Evolutionary conservation across 139 green algal species (phyloP), one percentile per base, ranked within the genome.

Genomic region (Tetradesmus obliquus): DNA sequence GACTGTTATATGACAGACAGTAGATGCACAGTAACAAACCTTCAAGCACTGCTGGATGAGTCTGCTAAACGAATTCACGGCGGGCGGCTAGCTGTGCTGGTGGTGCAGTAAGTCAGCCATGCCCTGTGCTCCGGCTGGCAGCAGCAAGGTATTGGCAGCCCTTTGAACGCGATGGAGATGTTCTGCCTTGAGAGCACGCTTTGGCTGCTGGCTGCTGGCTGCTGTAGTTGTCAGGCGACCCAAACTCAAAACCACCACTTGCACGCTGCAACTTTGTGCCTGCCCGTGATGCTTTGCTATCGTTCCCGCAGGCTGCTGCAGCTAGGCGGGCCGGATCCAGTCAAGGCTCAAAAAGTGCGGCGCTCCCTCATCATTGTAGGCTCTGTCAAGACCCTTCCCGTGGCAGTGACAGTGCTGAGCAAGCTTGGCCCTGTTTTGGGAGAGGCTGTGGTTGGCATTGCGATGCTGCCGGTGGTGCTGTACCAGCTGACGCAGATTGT

Each of bases 341-440:
- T 45, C 32, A 45, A 45, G 32, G 32, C 32, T 45, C 32, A 45
- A 45, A 45, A 45, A 45, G 88, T 93, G 17, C 91, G 93, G 62
- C 93, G 93, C 3, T 91, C 95, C 2, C 88, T 96, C n/a, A 55
- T 95, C 20, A 19, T 97, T 24, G 92, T 95, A 69, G 87, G 88
- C 5, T 94, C 87, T 69, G 93, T 95, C 71, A 97, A 97, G 91
- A 97, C 95, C 2, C 90, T 97, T 32, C 93, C 94, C 1, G 94
- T 96, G 62, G 94, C 95, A n/a, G 90, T 97, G 69, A 94, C 95
- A 54, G 94, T 97, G 69, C n/a, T 93, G 45, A 87, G 58, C 62
- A 91, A 92, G 91, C 81, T 94, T 19, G 71, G 57, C 0, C 55
- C 80, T 51, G 55, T 89, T 6, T 54, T 92, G 51, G 88, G 88